Evolutionary conservation across 208 protist genomes (phyloP).

Genomic region (Trypanosoma conorhini): DNA sequence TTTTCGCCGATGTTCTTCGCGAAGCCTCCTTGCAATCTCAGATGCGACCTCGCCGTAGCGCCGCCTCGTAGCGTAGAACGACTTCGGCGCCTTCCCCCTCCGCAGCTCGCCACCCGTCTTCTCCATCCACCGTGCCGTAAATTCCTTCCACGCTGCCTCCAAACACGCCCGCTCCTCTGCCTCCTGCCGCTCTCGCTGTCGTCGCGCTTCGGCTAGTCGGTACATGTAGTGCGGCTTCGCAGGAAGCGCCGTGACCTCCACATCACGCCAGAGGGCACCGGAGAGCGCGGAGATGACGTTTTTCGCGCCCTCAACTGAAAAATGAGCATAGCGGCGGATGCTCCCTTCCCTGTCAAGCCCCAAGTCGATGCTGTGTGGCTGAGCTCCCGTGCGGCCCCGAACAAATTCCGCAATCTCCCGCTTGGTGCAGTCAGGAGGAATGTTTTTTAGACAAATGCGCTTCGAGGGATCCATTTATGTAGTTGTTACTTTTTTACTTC

Average conservation of each 20-base stretch:
- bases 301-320: slow-evolving; percentile 83
- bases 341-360: slow-evolving; percentile 57
- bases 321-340: slow-evolving; percentile 78
- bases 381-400: slow-evolving; percentile 70
- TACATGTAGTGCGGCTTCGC: slow-evolving; percentile 76
- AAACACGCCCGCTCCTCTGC: slow-evolving; percentile 39
- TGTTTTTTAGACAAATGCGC: slow-evolving; percentile 84
- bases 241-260: slow-evolving; percentile 44
- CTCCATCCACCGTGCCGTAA: slow-evolving; percentile 40
- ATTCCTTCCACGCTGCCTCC: slow-evolving; percentile 35
- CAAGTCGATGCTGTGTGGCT: slow-evolving; percentile 86
- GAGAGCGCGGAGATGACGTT: slow-evolving; percentile 68
- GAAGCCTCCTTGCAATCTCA: slow-evolving; percentile 55
- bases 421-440: slow-evolving; percentile 80
- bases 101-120: slow-evolving; percentile 54
- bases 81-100: slow-evolving; percentile 40
- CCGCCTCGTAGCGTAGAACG: slow-evolving; percentile 59
- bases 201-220: slow-evolving; percentile 63
- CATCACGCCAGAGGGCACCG: slow-evolving; percentile 31
- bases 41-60: slow-evolving; percentile 64
- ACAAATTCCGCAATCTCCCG: slow-evolving; percentile 84
- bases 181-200: slow-evolving; percentile 72
- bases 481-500: not conserved
- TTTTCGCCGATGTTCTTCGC: slow-evolving; percentile 29
- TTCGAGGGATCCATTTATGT: slow-evolving; percentile 77